Evolutionary conservation across 2,329 filamentous ascomycete species (phyloP), one percentile per base, ranked within the genome.

Genomic region (Gnomoniopsis sp.): DNA sequence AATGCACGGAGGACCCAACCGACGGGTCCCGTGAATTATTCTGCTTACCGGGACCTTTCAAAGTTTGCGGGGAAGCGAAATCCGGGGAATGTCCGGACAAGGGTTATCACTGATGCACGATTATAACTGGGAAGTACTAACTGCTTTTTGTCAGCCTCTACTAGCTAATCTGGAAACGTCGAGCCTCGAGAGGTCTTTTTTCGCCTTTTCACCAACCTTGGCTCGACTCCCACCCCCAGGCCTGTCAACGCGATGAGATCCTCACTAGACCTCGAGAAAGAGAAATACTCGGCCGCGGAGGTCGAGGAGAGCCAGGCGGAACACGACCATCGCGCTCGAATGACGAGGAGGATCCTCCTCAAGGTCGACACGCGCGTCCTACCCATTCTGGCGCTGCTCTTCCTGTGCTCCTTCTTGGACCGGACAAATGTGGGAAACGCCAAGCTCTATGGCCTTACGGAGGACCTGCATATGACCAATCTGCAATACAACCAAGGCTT

Each of bases 381-480:
- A 7, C 86, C 86, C 0, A 71, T 86, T 7, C 77, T 90, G n/a
- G 80, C 85, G 0, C 66, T 88, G 0, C 73, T 89, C 1, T 88
- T 88, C 64, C 75, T 89, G 11, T 88, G 84, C 71, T 88, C 85
- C 1, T 81, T 81, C 61, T 75, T 82, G 52, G 88, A 90, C 70
- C 80, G 88, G 46, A 88, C 87, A n/a, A 90, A 90, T 67, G 85
- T 90, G 41, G 88, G 87, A 41, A 89, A 90, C 66, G 87, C 87
- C 23, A 85, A 85, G 61, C 84, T 89, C 10, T 78, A 87, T 53
- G 82, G 83, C 0, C 76, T 90, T 15, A 82, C 88, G 64, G 64
- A 73, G 1, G 82, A 86, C 65, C 69, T 88, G 2, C 68, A 74
- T 48, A 83, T 90, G 63, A 81, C 73, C 6, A 82, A 86, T 58